Percentiles rank a stretch among this genome's conserved stretches.
phyloP scores from a whole-genome alignment of 371 early-diverging fungal genomes.

The Homolaphlyctis polyrhiza region DNA sequence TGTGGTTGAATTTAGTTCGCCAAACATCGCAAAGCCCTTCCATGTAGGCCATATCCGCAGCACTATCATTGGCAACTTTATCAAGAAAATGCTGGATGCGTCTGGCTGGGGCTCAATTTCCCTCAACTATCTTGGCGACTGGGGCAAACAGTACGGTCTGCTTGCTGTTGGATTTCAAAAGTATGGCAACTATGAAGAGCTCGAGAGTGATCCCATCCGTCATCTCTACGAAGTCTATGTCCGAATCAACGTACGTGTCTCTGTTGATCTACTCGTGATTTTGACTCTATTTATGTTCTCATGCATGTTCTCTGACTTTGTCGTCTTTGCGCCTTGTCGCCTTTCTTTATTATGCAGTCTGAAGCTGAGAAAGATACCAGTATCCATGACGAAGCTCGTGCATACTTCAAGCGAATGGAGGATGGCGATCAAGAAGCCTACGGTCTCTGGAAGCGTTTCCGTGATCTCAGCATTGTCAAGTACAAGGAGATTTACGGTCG shows the following conservation, averaged over 20 bases:
- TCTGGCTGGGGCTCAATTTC: conserved; percentile 83
- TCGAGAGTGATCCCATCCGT: conserved; percentile 84
- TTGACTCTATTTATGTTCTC: conserved; percentile 4
- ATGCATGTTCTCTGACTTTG: not conserved
- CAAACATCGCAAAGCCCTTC: conserved; percentile 99
- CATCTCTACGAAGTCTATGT: conserved; percentile 97
- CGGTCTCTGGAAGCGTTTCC: conserved; percentile 87
- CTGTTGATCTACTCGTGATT: not conserved
- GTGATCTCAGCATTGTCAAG: conserved; percentile 90
- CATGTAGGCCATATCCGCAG: conserved; percentile 99
- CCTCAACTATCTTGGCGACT: conserved; percentile 99
- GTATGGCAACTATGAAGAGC: conserved; percentile 74
- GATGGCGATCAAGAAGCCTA: conserved; percentile 83
- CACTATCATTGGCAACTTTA: conserved; percentile 97
- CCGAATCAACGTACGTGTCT: conserved; percentile 70
- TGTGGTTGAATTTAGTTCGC: conserved; percentile 93
- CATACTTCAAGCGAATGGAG: conserved; percentile 97
- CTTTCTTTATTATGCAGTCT: conserved; percentile 4
- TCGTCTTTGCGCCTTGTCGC: conserved; percentile 5
- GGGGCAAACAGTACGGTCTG: conserved; percentile 99
- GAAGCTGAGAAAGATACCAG: conserved; percentile 18
- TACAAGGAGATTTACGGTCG: conserved; percentile 93
- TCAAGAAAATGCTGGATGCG: conserved; percentile 76
- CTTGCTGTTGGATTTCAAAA: conserved; percentile 91
- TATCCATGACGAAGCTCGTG: conserved; percentile 68